phyloP scores from a whole-genome alignment of 78 protist genomes.

The Dictyostelium brefeldianum region DNA sequence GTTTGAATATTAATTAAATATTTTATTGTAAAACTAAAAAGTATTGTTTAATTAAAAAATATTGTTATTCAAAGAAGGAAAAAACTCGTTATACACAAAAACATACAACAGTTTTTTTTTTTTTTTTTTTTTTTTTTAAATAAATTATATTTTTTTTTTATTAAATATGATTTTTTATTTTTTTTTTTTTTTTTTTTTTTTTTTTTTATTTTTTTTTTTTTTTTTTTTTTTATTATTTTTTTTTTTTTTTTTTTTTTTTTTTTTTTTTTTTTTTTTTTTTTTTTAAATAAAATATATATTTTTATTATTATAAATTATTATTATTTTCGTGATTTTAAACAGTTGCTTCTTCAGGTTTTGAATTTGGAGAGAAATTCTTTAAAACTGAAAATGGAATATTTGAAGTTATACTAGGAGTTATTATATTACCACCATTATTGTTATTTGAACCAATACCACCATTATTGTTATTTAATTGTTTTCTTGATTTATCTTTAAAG shows the following conservation, averaged over 20 bases:
- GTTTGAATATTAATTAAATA: too few species aligned
- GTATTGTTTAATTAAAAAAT: too few species aligned
- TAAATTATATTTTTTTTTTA: too few species aligned
- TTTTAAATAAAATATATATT: too few species aligned
- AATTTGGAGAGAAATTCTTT: background rate
- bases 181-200: background rate
- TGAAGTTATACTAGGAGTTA: background rate
- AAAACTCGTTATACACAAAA: too few species aligned
- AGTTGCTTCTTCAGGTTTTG: conserved; percentile 8
- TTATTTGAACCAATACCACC: background rate
- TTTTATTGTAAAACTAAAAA: too few species aligned
- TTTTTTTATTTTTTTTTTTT: background rate
- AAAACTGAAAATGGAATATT: background rate
- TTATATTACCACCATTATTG: background rate
- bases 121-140: too few species aligned
- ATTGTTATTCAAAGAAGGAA: too few species aligned
- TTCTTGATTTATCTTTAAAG: conserved; percentile 22
- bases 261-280: too few species aligned
- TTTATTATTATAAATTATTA: background rate
- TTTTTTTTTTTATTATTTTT: background rate
- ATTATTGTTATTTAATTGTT: background rate
- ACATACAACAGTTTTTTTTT: too few species aligned
- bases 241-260: background rate
- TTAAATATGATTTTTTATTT: background rate
- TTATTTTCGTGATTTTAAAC: conserved; percentile 9